These are phyloP conservation scores for Flaveria brownii DNA, from an alignment of 129 eudicot species.

Conservation along the genomic window DNA sequence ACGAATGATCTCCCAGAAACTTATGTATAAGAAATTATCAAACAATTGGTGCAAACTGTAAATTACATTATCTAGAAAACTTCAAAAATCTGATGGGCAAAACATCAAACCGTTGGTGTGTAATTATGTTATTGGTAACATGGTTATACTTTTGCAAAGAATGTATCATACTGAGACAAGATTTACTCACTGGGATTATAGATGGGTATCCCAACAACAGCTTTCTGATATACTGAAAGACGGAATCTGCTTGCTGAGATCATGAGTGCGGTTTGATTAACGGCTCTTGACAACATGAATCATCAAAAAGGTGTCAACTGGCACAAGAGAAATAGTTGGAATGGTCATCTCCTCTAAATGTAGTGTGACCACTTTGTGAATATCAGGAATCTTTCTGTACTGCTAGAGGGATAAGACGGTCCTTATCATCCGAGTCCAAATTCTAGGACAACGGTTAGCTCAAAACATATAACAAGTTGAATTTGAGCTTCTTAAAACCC, in stretches of 20 bases:
- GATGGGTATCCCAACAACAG: no score
- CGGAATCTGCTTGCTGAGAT: neutral
- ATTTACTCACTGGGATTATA: neutral
- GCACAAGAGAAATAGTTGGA: no score
- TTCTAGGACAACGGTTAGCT: neutral
- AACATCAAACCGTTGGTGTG: conserved; percentile 19
- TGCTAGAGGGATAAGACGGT: neutral
- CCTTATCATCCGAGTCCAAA: neutral
- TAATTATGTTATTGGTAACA: conserved; percentile 5
- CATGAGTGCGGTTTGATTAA: conserved; percentile 27
- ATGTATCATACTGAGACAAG: neutral
- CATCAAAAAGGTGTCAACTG: conserved; percentile 5
- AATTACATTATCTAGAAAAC: no score
- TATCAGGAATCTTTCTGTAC: neutral
- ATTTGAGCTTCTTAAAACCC: neutral
- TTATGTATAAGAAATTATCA: no score
- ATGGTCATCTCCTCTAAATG: neutral
- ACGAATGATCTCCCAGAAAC: no score
- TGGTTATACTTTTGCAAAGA: neutral
- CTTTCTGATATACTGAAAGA: no score
- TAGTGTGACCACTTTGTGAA: neutral
- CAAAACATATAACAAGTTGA: neutral
- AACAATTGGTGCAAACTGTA: no score
- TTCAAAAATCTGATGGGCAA: neutral
- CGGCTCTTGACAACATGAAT: conserved; percentile 32